Evolutionary conservation across 495 filamentous ascomycete genomes (phyloP).

Genomic region (Ascobolus immersus): DNA sequence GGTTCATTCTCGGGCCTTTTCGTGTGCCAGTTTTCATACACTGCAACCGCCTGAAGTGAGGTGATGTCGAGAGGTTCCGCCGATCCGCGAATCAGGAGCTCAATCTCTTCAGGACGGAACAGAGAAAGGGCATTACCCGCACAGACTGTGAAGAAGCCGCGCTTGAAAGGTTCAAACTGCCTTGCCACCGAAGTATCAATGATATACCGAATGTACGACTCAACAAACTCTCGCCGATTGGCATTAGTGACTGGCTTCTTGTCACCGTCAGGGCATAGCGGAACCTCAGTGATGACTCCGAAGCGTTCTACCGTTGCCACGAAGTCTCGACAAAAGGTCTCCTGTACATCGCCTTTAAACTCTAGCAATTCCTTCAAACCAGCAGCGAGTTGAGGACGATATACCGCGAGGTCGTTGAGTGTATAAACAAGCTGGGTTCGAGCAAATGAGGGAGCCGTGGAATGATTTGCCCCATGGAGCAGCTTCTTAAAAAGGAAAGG

Average conservation of each 20-base stretch:
- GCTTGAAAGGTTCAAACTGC: constrained; percentile 88
- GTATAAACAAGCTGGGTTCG: constrained; percentile 36
- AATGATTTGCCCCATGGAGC: constrained; percentile 34
- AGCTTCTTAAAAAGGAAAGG: constrained; percentile 87
- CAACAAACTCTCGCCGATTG: constrained; percentile 72
- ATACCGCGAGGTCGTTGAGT: constrained; percentile 66
- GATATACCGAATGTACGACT: constrained; percentile 57
- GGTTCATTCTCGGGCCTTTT: constrained; percentile 30
- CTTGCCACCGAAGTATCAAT: constrained; percentile 54
- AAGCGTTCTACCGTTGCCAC: constrained; percentile 55
- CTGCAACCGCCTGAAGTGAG: constrained; percentile 49
- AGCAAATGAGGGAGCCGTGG: constrained; percentile 26
- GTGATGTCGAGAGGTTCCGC: constrained; percentile 59
- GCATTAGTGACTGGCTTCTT: constrained; percentile 53
- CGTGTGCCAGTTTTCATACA: constrained; percentile 51
- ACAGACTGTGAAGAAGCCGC: constrained; percentile 84
- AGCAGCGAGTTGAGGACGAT: constrained; percentile 47
- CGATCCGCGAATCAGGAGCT: constrained; percentile 69
- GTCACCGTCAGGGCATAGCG: constrained; percentile 54
- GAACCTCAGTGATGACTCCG: constrained; percentile 35
- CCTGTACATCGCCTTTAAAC: constrained; percentile 64
- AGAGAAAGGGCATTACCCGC: constrained; percentile 70
- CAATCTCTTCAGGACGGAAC: constrained; percentile 87
- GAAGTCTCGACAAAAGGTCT: constrained; percentile 64
- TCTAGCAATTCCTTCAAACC: constrained; percentile 55